Conservation (phyloP, 208 protist species). For the Wallacemonas sp. region DNA sequence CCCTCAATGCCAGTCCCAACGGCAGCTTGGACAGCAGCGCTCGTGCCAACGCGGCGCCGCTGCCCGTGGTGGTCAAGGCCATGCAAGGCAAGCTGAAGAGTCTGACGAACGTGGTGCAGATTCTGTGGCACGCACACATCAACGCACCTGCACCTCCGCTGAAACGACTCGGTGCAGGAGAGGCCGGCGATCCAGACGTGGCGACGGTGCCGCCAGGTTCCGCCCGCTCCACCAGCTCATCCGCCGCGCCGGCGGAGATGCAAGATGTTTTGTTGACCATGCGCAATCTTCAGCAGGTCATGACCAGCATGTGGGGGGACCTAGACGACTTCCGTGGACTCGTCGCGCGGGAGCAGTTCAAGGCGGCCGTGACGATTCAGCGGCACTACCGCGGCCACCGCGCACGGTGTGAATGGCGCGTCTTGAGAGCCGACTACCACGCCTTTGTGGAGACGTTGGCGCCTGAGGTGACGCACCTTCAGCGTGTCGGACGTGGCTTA, state of each 20-base stretch:
- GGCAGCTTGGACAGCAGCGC: not conserved
- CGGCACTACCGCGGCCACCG: constrained; percentile 68
- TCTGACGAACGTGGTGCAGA: constrained; percentile 61
- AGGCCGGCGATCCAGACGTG: not conserved
- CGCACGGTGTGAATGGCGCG: constrained; percentile 48
- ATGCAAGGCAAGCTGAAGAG: constrained; percentile 77
- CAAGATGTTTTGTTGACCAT: constrained; percentile 53
- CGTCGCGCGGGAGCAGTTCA: constrained; percentile 38
- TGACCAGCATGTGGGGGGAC: constrained; percentile 67
- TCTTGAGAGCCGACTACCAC: constrained; percentile 40
- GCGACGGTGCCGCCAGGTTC: constrained; percentile 2
- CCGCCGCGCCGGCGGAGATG: constrained; percentile 24
- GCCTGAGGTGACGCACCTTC: constrained; percentile 34
- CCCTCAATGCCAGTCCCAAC: not conserved
- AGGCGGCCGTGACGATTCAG: constrained; percentile 76
- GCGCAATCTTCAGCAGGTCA: constrained; percentile 47
- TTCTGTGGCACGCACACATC: constrained; percentile 70
- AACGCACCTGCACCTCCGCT: not conserved
- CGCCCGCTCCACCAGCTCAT: constrained; percentile 2
- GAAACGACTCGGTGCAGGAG: not conserved
- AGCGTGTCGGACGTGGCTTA: constrained; percentile 49
- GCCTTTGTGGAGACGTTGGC: constrained; percentile 45
- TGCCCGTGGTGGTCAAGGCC: constrained; percentile 48
- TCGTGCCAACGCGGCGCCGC: not conserved
- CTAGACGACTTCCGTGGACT: constrained; percentile 62